These are phyloP conservation scores for Saitozyma sp. DNA, from an alignment of 768 basidiomycete species.

Conservation along the genomic window DNA sequence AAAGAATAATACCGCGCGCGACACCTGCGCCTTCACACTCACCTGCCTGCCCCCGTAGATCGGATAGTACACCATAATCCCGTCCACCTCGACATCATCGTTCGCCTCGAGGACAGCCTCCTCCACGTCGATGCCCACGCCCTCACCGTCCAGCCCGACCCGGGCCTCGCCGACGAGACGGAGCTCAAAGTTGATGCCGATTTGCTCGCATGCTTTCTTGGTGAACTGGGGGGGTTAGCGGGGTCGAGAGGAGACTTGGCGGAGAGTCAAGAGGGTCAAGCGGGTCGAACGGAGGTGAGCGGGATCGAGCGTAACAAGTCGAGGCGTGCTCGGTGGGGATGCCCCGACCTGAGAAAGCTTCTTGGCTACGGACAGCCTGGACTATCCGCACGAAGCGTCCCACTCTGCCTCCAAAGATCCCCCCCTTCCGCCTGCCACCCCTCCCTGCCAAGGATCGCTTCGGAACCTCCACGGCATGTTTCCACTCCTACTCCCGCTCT, in stretches of 20 bases:
- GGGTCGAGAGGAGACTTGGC: too few relatives aligned
- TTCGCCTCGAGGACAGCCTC: conserved; percentile 96
- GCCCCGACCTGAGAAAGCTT: too few relatives aligned
- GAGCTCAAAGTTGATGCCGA: conserved; percentile 85
- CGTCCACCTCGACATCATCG: conserved; percentile 77
- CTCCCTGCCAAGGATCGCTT: neutral
- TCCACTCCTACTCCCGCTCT: too few relatives aligned
- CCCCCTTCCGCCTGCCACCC: neutral
- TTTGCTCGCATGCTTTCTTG: conserved; percentile 78
- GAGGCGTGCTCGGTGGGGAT: too few relatives aligned
- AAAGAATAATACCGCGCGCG: neutral
- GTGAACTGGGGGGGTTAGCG: conserved; percentile 64
- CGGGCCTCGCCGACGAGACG: conserved; percentile 62
- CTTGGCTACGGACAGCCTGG: too few relatives aligned
- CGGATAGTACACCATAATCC: conserved; percentile 99
- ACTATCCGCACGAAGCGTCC: too few relatives aligned
- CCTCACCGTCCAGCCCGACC: conserved; percentile 57
- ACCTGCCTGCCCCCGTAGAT: conserved; percentile 90
- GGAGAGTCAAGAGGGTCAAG: too few relatives aligned
- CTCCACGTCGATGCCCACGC: conserved; percentile 83
- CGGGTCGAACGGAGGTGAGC: too few relatives aligned
- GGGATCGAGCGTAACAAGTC: too few relatives aligned
- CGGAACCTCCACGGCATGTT: too few relatives aligned
- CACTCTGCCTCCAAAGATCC: neutral
- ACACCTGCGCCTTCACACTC: too few relatives aligned